These are phyloP conservation scores for Colletotrichum sp. DNA, from an alignment of 2,329 filamentous ascomycete genomes.

Conservation along the genomic window DNA sequence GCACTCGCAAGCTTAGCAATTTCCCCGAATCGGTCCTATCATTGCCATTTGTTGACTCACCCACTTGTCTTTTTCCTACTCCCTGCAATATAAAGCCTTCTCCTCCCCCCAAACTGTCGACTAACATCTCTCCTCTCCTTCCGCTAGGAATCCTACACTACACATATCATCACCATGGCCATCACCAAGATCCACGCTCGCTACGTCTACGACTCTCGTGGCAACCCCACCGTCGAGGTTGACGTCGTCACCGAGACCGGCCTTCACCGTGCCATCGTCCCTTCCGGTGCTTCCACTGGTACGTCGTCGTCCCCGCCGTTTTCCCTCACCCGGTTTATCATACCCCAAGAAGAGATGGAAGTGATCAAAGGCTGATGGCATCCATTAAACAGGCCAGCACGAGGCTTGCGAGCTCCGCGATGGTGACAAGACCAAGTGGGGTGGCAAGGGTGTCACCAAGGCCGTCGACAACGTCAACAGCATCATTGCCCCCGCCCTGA, in stretches of 20 bases:
- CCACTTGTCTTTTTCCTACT: constrained; percentile 14
- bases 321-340: not conserved
- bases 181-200: constrained; percentile 91
- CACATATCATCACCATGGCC: constrained; percentile 69
- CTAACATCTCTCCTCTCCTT: not conserved
- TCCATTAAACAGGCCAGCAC: constrained; percentile 70
- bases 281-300: constrained; percentile 92
- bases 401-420: constrained; percentile 92
- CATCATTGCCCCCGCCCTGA: constrained; percentile 79
- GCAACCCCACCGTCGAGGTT: constrained; percentile 97
- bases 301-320: constrained; percentile 40
- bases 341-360: constrained; percentile 7
- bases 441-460: constrained; percentile 85
- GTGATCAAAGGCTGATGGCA: constrained; percentile 31
- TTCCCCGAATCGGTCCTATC: constrained; percentile 21
- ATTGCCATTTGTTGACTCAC: constrained; percentile 19
- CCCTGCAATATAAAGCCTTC: constrained; percentile 17
- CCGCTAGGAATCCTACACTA: constrained; percentile 9
- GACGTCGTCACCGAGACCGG: constrained; percentile 92
- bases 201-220: constrained; percentile 97
- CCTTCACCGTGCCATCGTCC: constrained; percentile 92
- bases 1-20: constrained; percentile 21
- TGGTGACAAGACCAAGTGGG: constrained; percentile 86
- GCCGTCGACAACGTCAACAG: constrained; percentile 88
- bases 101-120: not conserved